Percentiles rank a stretch among this genome's conserved stretches.
These are phyloP conservation scores for Hanseniaspora mollemarum DNA, from an alignment of 805 yeast genomes.

Conservation along the genomic window DNA sequence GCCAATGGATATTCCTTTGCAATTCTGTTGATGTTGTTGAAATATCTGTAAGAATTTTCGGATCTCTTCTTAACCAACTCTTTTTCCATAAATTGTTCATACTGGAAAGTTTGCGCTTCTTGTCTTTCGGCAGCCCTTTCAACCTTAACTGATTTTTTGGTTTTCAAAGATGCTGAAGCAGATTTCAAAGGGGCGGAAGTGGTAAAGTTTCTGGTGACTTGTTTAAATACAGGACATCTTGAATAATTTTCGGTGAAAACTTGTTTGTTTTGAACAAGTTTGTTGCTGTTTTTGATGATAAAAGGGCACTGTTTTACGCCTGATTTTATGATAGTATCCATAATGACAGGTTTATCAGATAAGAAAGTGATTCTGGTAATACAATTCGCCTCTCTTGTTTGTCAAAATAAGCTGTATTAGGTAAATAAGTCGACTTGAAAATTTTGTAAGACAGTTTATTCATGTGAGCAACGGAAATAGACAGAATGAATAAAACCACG, in stretches of 20 bases:
- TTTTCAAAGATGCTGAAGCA: constrained; percentile 27
- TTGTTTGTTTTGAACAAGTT: constrained; percentile 12
- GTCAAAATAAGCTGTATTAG: not conserved
- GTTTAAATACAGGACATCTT: constrained; percentile 80
- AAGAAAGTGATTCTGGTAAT: too few species aligned
- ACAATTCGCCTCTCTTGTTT: too few species aligned
- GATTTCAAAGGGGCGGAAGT: constrained; percentile 28
- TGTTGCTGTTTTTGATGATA: constrained; percentile 14
- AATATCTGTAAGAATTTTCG: constrained; percentile 89
- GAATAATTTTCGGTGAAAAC: constrained; percentile 13
- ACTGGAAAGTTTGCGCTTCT: constrained; percentile 41
- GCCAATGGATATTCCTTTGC: constrained; percentile 92
- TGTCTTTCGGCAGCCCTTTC: constrained; percentile 27
- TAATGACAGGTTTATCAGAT: not conserved
- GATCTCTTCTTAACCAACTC: constrained; percentile 64
- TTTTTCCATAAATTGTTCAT: constrained; percentile 56
- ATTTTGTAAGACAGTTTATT: too few species aligned
- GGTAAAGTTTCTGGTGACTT: constrained; percentile 45
- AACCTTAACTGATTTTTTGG: constrained; percentile 25
- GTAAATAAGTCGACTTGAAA: too few species aligned
- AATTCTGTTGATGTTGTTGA: constrained; percentile 92
- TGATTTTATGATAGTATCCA: constrained; percentile 14
- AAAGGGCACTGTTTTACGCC: constrained; percentile 15
- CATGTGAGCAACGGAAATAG: too few species aligned
- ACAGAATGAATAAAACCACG: too few species aligned